Evolutionary conservation across 371 early-diverging fungal species (phyloP).

Genomic region (Globomyces sp.): DNA sequence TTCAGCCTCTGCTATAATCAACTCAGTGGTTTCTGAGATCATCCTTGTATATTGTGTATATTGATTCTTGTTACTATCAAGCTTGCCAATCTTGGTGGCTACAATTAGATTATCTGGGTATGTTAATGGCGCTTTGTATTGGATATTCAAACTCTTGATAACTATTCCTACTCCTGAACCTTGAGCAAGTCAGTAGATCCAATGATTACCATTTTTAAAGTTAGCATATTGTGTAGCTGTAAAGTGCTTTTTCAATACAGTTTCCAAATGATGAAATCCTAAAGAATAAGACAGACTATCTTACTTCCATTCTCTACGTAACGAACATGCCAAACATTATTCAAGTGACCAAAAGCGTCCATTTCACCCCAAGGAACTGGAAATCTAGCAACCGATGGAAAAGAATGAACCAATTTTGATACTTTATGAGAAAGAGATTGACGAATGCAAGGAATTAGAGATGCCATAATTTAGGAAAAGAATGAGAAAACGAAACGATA

Average conservation of each 20-base stretch:
- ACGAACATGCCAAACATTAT: slow-evolving; percentile 7
- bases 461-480: no score
- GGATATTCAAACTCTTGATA: slow-evolving; percentile 3
- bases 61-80: neutral
- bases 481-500: no score
- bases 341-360: slow-evolving; percentile 15
- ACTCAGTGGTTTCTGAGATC: neutral
- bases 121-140: neutral
- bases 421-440: slow-evolving; percentile 12
- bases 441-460: neutral
- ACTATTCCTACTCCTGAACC: slow-evolving; percentile 6
- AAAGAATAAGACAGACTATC: neutral
- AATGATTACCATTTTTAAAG: neutral
- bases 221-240: slow-evolving; percentile 5
- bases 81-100: slow-evolving; percentile 6
- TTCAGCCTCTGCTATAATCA: slow-evolving; percentile 1
- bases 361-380: slow-evolving; percentile 14
- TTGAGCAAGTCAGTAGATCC: neutral
- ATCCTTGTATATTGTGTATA: neutral
- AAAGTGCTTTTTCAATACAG: neutral
- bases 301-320: neutral
- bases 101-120: slow-evolving; percentile 9
- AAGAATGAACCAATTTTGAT: neutral
- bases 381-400: neutral
- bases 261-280: slow-evolving; percentile 7